Evolutionary conservation across 2,329 filamentous ascomycete genomes (phyloP), one percentile per base, ranked within the genome.

Genomic region (Nemania sp.): DNA sequence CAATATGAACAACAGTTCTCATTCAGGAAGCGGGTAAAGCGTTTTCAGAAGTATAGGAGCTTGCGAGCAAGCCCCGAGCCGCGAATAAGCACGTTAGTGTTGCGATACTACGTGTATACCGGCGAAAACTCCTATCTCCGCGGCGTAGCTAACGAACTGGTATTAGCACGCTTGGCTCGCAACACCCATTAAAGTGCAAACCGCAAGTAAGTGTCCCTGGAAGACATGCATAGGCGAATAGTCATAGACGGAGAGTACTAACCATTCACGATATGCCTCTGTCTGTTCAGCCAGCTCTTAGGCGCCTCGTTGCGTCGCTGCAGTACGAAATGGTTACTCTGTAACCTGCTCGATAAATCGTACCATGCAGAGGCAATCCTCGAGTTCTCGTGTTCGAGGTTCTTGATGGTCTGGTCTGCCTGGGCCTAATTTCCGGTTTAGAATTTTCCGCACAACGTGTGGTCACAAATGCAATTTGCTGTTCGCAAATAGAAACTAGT

Each of bases 321-420:
- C 64, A 96, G 77, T 56, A 91, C 86, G 43, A 94, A 88, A 64
- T 90, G 90, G 73, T 93, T 94, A 78, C 90, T 92, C 77, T 95
- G 91, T 67, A 96, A 76, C 53, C 91, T 83, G 72, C 83, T 88
- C 25, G 88, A 87, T 69, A 95, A 83, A 74, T 94, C 90, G 77
- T 93, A 93, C 90, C 90, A 96, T 2, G 91, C 91, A n/a, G 87
- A 90, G 25, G 88, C 81, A 69, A 96, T 91, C 72, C 95, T 82
- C 40, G 83, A 83, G 73, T 91, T 92, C 75, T 96, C 91, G 68
- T 89, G 85, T 73, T 90, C 84, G 60, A 96, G 83, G 68, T 88
- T 90, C 66, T 86, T 85, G 70, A 90, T 83, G 52, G 80, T 77
- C 70, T 83, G 78, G 48, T 86, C 83, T 65, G 75, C 75, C 56